Evolutionary conservation across 441 rosid genomes (phyloP).

Genomic region (Euphorbia celastroides): DNA sequence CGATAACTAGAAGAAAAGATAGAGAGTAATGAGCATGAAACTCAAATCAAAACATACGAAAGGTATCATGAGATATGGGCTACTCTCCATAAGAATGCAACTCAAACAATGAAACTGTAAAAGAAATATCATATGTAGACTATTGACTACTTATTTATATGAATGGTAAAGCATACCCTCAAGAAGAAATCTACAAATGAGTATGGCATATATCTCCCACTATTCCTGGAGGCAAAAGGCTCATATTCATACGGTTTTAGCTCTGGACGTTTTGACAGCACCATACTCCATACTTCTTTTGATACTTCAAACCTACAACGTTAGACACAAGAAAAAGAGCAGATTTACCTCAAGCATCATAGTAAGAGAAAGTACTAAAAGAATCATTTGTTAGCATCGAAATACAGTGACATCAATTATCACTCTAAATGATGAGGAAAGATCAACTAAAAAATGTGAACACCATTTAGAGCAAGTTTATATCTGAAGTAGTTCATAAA

Average conservation of each 20-base stretch:
- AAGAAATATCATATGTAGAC: not conserved
- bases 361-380: not conserved
- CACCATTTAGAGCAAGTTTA: not conserved
- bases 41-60: too few relatives aligned
- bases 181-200: constrained; percentile 32
- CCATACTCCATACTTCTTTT: constrained; percentile 26
- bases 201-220: constrained; percentile 33
- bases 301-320: constrained; percentile 28
- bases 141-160: too few relatives aligned
- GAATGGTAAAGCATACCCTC: constrained; percentile 21
- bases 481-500: not conserved
- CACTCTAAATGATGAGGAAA: not conserved
- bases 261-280: constrained; percentile 19
- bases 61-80: not conserved
- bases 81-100: not conserved
- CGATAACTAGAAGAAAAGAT: too few relatives aligned
- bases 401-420: not conserved
- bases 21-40: too few relatives aligned
- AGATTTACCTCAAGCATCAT: not conserved
- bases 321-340: not conserved
- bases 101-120: not conserved
- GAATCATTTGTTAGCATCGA: not conserved
- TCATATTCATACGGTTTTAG: constrained; percentile 19
- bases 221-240: constrained; percentile 24
- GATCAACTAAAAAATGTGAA: not conserved